Evolutionary conservation across 2,329 filamentous ascomycete species (phyloP).

Genomic region (Teratosphaeria epicoccoides): DNA sequence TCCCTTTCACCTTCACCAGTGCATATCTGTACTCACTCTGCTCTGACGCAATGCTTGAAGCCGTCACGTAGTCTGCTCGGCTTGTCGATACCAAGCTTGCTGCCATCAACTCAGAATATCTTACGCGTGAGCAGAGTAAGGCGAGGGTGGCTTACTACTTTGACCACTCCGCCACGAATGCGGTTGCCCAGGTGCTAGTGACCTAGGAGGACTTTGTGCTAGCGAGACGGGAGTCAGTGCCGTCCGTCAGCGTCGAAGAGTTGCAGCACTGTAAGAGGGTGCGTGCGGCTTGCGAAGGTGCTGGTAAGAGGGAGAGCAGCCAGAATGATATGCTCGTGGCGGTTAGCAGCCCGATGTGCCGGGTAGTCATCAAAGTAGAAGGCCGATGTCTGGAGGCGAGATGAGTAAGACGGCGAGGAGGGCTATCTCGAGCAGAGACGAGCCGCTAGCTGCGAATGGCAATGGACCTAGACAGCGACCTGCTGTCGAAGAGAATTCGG

Average conservation of each 20-base stretch:
- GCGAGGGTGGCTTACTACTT: slow-evolving; percentile 91
- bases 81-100: slow-evolving; percentile 75
- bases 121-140: slow-evolving; percentile 15
- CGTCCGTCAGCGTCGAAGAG: slow-evolving; percentile 85
- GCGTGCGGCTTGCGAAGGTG: slow-evolving; percentile 67
- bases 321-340: too few relatives aligned
- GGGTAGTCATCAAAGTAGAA: not conserved
- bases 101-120: slow-evolving; percentile 46
- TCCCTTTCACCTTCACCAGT: slow-evolving; percentile 94
- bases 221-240: slow-evolving; percentile 78
- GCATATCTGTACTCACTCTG: slow-evolving; percentile 96
- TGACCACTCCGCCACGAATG: slow-evolving; percentile 73
- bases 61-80: slow-evolving; percentile 80
- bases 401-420: slow-evolving; percentile 3
- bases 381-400: not conserved
- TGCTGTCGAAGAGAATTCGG: slow-evolving; percentile 6
- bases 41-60: slow-evolving; percentile 97
- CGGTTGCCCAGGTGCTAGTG: slow-evolving; percentile 79
- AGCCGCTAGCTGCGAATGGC: not conserved
- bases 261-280: slow-evolving; percentile 83
- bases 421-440: not conserved
- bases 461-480: not conserved
- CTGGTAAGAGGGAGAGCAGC: slow-evolving; percentile 29
- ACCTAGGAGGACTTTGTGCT: slow-evolving; percentile 77
- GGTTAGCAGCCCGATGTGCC: too few relatives aligned